Percentiles rank a stretch among this genome's conserved stretches.
These are phyloP conservation scores for Melampsora larici-populina DNA, from an alignment of 1,284 basidiomycete species.

Conservation along the genomic window DNA sequence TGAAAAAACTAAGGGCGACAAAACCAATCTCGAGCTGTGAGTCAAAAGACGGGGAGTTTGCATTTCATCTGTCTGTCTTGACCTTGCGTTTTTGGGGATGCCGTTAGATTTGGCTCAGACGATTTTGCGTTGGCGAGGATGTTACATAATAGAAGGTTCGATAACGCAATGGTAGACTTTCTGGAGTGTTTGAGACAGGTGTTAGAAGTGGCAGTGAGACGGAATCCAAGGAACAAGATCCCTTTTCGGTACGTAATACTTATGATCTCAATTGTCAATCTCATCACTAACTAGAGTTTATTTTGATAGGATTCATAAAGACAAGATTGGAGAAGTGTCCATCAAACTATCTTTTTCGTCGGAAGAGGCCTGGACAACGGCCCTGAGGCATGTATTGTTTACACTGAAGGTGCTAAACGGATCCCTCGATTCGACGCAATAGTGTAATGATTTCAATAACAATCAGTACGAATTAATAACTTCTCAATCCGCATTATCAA, in stretches of 20 bases:
- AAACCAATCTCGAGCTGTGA: conserved; percentile 79
- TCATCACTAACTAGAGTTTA: conserved; percentile 15
- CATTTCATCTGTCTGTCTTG: not conserved
- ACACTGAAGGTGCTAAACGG: conserved; percentile 64
- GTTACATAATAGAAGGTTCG: conserved; percentile 90
- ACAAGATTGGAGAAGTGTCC: conserved; percentile 91
- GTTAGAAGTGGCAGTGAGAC: conserved; percentile 72
- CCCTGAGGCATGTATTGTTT: conserved; percentile 81
- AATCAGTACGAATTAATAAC: no score
- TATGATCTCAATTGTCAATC: conserved; percentile 40
- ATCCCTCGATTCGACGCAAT: conserved; percentile 3
- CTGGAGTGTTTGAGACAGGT: conserved; percentile 89
- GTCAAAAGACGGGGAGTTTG: conserved; percentile 43
- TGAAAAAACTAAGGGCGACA: conserved; percentile 68
- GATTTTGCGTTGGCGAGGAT: conserved; percentile 81
- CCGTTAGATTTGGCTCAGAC: conserved; percentile 65
- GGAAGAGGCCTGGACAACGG: conserved; percentile 93
- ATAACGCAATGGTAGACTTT: conserved; percentile 91
- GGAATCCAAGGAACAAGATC: conserved; percentile 71
- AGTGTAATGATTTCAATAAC: not conserved
- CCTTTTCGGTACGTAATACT: conserved; percentile 69
- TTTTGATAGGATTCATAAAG: conserved; percentile 71
- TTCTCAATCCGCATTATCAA: no score
- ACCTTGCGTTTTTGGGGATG: not conserved
- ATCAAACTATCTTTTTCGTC: conserved; percentile 84